Evolutionary conservation across 2,329 filamentous ascomycete species (phyloP), one percentile per base, ranked within the genome.

Genomic region (Penicillium palitans): DNA sequence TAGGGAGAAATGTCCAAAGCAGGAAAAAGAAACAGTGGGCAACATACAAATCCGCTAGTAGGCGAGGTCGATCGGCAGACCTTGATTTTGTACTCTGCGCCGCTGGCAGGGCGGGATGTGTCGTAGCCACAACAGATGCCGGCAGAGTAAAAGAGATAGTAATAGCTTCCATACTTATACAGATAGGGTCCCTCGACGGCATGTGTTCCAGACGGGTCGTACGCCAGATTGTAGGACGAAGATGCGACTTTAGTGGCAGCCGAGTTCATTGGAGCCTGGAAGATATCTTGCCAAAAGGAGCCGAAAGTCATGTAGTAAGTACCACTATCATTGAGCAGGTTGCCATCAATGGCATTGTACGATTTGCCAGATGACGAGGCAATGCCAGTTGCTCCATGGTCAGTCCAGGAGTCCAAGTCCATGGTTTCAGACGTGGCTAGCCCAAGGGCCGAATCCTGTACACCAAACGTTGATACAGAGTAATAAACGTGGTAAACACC

Each of bases 261-360:
- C 3, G 67, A 64, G 24, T 69, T 68, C 68, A 89, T 80, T 37
- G 76, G 68, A 1, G 84, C 83, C 67, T 85, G 83, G 74, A 84
- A 88, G 58, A 90, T 79, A 67, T 86, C 83, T 7, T 76, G 72
- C 86, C 87, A 91, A 79, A 89, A 90, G 13, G 84, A 88, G 25
- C 87, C 88, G 61, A 89, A 90, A 59, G 79, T 84, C 69, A 87
- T 73, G 57, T 80, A 79, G 63, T 81, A 81, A 2, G 58, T 70
- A 9, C 62, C 64, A 37, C 73, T 74, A 2, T 72, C 76, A 12
- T 76, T 67, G 59, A 85, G 71, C 2, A 87, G 69, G 61, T 83
- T 84, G 3, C 77, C 72, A 66, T 87, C 89, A 66, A 91, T 87
- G 44, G 83, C 82, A 65, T 87, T 87, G 73, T 85, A 87, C 5